Base-by-base conservation (phyloP, 2,329 filamentous ascomycete genomes). In the Phialophora macrospora region DNA sequence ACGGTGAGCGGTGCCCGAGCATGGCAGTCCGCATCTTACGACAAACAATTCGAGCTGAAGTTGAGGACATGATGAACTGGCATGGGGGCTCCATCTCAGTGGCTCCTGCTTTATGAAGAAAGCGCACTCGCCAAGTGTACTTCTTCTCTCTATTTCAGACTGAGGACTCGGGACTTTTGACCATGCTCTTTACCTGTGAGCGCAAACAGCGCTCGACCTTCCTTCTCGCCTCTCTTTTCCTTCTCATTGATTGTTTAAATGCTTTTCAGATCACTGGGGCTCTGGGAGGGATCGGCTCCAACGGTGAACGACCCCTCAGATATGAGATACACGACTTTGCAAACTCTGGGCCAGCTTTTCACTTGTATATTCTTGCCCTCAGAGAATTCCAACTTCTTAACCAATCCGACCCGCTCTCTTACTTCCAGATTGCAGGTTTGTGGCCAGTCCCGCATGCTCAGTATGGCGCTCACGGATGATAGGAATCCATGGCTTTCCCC, bases 401-500 rank as follows among this genome's bases (percentile, higher is more conserved):
- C 69, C 89, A 92, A 77, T 80, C 81, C 32, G 81, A 87, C 67
- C 81, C 83, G 62, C 81, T 90, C 44, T 94, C 91, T 48, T 95
- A 88, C 81, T 96, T 93, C 78, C 87, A 91, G 73, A 84, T 96
- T 72, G 85, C 90, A 66, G 90, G 92, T 91, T 76, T 66, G 84
- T 76, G 2, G 51, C 60, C 34, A 30, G 32, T 52, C 7, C 22
- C 28, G 11, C 38, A 5, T 46, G 28, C 55, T 51, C 30, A 59
- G 7, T 3, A 55, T 8, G 26, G 52, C 28, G 48, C 65, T 70
- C 32, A 70, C 56, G 14, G n/a, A 12, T 32, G n/a, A n/a, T 22
- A 92, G 90, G 89, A 17, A 91, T 96, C 71, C 92, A 96, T 76
- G 92, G 92, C 20, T 87, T 89, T 67, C 92, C 92, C 1, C 87